phyloP scores from a whole-genome alignment of 306 rosid species.

The Senna siamea region DNA sequence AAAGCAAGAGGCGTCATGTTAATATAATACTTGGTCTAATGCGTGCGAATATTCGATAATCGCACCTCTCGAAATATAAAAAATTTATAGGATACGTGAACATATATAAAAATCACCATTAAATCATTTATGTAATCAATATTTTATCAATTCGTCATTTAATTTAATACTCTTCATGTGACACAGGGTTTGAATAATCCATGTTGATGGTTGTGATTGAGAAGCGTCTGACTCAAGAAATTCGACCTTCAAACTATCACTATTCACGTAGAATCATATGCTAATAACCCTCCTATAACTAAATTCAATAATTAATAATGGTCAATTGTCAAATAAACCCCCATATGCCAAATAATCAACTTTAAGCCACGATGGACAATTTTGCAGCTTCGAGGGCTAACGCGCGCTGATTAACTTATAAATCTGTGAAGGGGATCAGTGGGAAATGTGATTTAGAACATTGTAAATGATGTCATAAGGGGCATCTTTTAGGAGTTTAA shows the following conservation, averaged over 20 bases:
- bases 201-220: slow-evolving; percentile 25
- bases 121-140: slow-evolving; percentile 50
- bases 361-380: neutral
- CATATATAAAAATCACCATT: slow-evolving; percentile 36
- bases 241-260: slow-evolving; percentile 15
- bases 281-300: neutral
- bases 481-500: slow-evolving; percentile 22
- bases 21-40: slow-evolving; percentile 37
- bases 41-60: slow-evolving; percentile 77
- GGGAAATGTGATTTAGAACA: slow-evolving; percentile 14
- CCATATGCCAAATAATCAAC: neutral
- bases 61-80: slow-evolving; percentile 37
- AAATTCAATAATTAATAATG: neutral
- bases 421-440: neutral
- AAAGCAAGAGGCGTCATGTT: slow-evolving; percentile 28
- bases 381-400: neutral
- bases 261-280: slow-evolving; percentile 32
- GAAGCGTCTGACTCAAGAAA: slow-evolving; percentile 24
- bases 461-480: slow-evolving; percentile 13
- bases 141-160: slow-evolving; percentile 27
- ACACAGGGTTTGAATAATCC: slow-evolving; percentile 37
- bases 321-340: neutral
- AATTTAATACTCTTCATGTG: slow-evolving; percentile 49
- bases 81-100: slow-evolving; percentile 33
- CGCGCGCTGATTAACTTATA: neutral